Evolutionary conservation across 2,329 filamentous ascomycete species (phyloP).

Genomic region (Fusarium luffae): DNA sequence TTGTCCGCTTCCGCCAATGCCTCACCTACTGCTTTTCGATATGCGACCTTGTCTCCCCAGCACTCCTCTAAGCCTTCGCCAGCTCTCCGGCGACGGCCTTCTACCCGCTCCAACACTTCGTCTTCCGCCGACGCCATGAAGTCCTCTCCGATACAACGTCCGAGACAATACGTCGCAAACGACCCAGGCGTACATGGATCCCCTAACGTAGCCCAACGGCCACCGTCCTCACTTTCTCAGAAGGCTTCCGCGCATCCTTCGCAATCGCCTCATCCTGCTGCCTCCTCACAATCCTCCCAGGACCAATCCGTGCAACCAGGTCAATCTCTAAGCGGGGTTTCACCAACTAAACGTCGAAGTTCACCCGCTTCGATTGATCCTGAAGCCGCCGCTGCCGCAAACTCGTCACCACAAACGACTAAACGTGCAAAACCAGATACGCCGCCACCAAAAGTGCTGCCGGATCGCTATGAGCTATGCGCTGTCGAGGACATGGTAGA

Average conservation of each 20-base stretch:
- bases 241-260: slow-evolving; percentile 34
- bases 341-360: slow-evolving; percentile 51
- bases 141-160: slow-evolving; percentile 42
- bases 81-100: slow-evolving; percentile 43
- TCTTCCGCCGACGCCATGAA: slow-evolving; percentile 43
- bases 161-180: slow-evolving; percentile 42
- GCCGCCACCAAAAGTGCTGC: slow-evolving; percentile 68
- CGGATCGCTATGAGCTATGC: slow-evolving; percentile 83
- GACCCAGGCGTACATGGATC: slow-evolving; percentile 39
- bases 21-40: slow-evolving; percentile 60
- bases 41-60: slow-evolving; percentile 47
- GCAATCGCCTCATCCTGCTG: slow-evolving; percentile 35
- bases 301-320: slow-evolving; percentile 25
- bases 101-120: slow-evolving; percentile 39
- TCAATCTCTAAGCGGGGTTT: slow-evolving; percentile 42
- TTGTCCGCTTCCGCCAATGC: slow-evolving; percentile 63
- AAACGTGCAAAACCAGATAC: slow-evolving; percentile 67
- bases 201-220: slow-evolving; percentile 32
- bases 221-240: slow-evolving; percentile 37
- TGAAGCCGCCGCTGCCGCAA: slow-evolving; percentile 45
- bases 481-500: slow-evolving; percentile 87
- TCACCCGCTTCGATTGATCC: slow-evolving; percentile 44
- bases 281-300: slow-evolving; percentile 31
- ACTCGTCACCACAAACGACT: slow-evolving; percentile 48
- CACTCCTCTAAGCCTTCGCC: slow-evolving; percentile 43